Evolutionary conservation across 768 basidiomycete species (phyloP).

Genomic region (Phlebiopsis gigantea): DNA sequence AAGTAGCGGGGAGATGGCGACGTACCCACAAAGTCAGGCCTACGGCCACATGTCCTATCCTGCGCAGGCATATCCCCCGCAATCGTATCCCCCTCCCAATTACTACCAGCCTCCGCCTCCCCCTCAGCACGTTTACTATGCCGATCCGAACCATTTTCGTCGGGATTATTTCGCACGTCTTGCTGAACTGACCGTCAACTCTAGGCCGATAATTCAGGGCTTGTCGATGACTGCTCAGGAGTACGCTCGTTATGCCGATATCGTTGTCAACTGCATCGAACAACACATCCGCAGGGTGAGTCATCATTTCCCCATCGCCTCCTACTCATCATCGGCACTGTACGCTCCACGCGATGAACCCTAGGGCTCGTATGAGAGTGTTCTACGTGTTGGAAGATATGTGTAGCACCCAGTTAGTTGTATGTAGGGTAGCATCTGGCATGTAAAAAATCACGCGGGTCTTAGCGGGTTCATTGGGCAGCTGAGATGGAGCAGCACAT

Average conservation of each 20-base stretch:
- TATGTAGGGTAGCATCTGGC: slow-evolving; percentile 11
- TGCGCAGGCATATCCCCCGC: slow-evolving; percentile 34
- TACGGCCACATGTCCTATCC: slow-evolving; percentile 56
- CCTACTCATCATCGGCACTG: background rate
- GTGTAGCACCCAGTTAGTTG: slow-evolving; percentile 12
- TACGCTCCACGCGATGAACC: background rate
- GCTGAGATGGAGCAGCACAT: background rate
- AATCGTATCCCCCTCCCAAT: slow-evolving; percentile 25
- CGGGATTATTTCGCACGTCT: slow-evolving; percentile 74
- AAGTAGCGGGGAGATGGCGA: slow-evolving; percentile 21
- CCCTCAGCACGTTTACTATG: slow-evolving; percentile 38
- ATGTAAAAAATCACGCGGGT: slow-evolving; percentile 12
- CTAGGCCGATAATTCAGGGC: slow-evolving; percentile 88
- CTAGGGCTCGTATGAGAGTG: background rate
- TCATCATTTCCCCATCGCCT: slow-evolving; percentile 24
- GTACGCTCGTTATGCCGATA: slow-evolving; percentile 68
- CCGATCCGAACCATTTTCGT: slow-evolving; percentile 70
- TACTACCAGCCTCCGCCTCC: slow-evolving; percentile 44
- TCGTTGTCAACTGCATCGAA: slow-evolving; percentile 79
- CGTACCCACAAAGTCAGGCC: slow-evolving; percentile 51
- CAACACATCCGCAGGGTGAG: slow-evolving; percentile 88
- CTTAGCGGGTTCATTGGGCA: slow-evolving; percentile 8
- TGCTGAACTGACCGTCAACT: slow-evolving; percentile 85
- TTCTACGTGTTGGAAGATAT: background rate
- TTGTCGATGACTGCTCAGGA: slow-evolving; percentile 92